Evolutionary conservation across 2,329 filamentous ascomycete genomes (phyloP).

Genomic region (Colletotrichum liaoningense): DNA sequence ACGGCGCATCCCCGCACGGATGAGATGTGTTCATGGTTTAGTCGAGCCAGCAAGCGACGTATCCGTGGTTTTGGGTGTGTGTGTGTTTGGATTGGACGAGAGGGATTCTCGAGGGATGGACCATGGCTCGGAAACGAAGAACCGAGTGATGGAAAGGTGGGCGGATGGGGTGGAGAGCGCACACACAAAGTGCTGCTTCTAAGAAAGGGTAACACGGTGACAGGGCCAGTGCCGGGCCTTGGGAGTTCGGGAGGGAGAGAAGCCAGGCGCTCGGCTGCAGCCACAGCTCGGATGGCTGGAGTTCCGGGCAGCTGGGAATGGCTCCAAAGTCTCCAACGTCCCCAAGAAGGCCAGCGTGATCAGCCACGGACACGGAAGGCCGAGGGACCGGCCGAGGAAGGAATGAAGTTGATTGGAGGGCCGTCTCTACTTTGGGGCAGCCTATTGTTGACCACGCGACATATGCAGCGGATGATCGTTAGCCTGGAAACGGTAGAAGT

Average conservation of each 20-base stretch:
- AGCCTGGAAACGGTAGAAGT: neutral
- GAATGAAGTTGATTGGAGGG: neutral
- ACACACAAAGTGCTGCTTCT: neutral
- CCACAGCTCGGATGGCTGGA: constrained; percentile 35
- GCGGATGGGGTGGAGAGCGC: constrained; percentile 19
- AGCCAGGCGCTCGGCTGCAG: constrained; percentile 35
- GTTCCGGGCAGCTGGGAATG: constrained; percentile 34
- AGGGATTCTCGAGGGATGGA: constrained; percentile 8
- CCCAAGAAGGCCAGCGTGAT: constrained; percentile 18
- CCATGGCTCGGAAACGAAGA: constrained; percentile 30
- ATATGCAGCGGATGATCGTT: neutral
- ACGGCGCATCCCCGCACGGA: constrained; percentile 26
- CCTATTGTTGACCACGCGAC: constrained; percentile 8
- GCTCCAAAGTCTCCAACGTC: neutral
- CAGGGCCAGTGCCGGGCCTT: constrained; percentile 9
- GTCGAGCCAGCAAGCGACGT: neutral
- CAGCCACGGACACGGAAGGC: constrained; percentile 34
- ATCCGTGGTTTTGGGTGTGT: no score
- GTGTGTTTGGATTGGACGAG: constrained; percentile 6
- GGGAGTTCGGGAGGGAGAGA: constrained; percentile 28
- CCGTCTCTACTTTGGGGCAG: neutral
- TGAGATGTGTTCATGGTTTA: constrained; percentile 22
- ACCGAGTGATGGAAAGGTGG: constrained; percentile 8
- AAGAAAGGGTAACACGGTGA: neutral
- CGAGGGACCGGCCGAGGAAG: constrained; percentile 24